Conservation (phyloP, 148 eudicot genomes). For the Spergularia marina region DNA sequence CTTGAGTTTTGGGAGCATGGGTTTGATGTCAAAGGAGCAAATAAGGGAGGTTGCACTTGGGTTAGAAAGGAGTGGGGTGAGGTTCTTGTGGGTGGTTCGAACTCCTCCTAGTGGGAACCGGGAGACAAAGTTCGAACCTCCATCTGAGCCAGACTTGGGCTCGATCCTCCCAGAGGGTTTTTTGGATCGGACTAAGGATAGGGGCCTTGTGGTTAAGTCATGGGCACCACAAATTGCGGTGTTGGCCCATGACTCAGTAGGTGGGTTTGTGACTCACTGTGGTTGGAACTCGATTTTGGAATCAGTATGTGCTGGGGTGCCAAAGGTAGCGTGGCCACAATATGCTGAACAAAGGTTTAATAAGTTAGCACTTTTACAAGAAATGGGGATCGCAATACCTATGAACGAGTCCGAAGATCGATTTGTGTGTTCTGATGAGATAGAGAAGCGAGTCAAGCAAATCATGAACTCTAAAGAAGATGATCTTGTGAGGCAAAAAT, state of each 20-base stretch:
- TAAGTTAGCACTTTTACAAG: constrained; percentile 40
- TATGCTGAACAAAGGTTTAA: constrained; percentile 50
- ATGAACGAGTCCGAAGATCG: constrained; percentile 33
- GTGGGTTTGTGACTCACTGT: constrained; percentile 67
- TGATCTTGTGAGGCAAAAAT: constrained; percentile 27
- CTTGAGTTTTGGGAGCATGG: constrained; percentile 8
- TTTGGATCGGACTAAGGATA: constrained; percentile 39
- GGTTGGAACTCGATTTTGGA: constrained; percentile 54
- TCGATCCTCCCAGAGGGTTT: constrained; percentile 46
- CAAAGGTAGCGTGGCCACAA: constrained; percentile 48
- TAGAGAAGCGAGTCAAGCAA: constrained; percentile 41
- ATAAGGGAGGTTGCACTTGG: constrained; percentile 7
- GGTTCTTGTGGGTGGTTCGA: constrained; percentile 16
- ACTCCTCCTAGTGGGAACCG: constrained; percentile 17
- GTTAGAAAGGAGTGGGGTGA: constrained; percentile 6
- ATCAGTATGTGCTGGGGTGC: constrained; percentile 35
- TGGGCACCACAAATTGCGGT: constrained; percentile 59
- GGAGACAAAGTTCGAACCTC: constrained; percentile 13
- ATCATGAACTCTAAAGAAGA: constrained; percentile 33
- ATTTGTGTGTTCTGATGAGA: constrained; percentile 37
- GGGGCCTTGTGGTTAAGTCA: constrained; percentile 47
- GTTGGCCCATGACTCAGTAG: constrained; percentile 45
- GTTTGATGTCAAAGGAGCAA: constrained; percentile 9
- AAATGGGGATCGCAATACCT: constrained; percentile 34
- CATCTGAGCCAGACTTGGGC: constrained; percentile 36